phyloP scores from a whole-genome alignment of 257 asterid species.

The Solanum acaule region DNA sequence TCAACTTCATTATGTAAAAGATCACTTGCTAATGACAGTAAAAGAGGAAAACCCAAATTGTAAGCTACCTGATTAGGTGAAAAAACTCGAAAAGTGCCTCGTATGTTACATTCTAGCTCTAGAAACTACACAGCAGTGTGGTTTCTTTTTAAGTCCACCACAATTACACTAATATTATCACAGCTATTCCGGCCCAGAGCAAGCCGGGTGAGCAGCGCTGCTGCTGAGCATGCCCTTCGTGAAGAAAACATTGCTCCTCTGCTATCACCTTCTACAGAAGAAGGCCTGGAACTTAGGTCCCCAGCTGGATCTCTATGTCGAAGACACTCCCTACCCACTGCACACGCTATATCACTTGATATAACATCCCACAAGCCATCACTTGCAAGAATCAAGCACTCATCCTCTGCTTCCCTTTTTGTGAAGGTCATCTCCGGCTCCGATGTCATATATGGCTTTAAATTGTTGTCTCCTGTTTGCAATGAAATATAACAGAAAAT shows the following conservation, averaged over 20 bases:
- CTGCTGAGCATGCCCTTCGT: slow-evolving; percentile 9
- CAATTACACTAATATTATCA: slow-evolving; percentile 7
- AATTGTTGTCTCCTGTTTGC: slow-evolving; percentile 3
- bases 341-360: slow-evolving; percentile 1
- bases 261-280: not conserved
- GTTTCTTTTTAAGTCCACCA: slow-evolving; percentile 7
- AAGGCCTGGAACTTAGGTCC: not conserved
- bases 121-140: not conserved
- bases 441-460: slow-evolving; percentile 2
- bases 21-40: not conserved
- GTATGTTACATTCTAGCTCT: not conserved
- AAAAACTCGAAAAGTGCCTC: not conserved
- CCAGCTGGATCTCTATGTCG: not conserved
- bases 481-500: not conserved
- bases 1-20: not conserved
- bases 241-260: not conserved
- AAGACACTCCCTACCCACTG: slow-evolving; percentile 5
- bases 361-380: slow-evolving; percentile 22
- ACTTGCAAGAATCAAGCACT: slow-evolving; percentile 10
- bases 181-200: slow-evolving; percentile 4
- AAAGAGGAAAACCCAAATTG: not conserved
- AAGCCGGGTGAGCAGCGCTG: slow-evolving; percentile 1
- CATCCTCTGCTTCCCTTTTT: slow-evolving; percentile 8
- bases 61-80: not conserved
- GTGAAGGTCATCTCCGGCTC: slow-evolving; percentile 11